phyloP scores from a whole-genome alignment of 306 rosid genomes.

The Inga laurina region DNA sequence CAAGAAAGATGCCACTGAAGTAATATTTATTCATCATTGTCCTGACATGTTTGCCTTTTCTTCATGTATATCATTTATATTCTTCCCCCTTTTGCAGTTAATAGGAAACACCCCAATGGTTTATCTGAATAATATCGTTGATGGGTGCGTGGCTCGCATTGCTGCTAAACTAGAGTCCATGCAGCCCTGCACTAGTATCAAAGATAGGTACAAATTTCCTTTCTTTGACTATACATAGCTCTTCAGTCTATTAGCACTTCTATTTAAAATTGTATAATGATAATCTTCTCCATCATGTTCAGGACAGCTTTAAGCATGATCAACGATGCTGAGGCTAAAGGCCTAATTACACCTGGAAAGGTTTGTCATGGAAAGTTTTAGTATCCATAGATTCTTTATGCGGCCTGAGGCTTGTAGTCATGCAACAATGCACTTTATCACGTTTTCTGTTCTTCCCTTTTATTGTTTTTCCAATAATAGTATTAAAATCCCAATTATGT shows the following conservation, averaged over 20 bases:
- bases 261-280: neutral
- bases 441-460: neutral
- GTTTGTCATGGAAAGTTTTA: conserved; percentile 29
- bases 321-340: conserved; percentile 77
- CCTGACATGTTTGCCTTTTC: neutral
- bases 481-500: neutral
- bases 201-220: conserved; percentile 52
- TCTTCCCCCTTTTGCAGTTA: conserved; percentile 42
- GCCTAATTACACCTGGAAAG: conserved; percentile 86
- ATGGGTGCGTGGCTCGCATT: conserved; percentile 68
- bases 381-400: too few species aligned
- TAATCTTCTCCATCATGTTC: conserved; percentile 19
- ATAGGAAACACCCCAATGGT: conserved; percentile 81
- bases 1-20: conserved; percentile 78
- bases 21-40: conserved; percentile 31
- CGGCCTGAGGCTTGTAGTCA: neutral
- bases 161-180: conserved; percentile 82
- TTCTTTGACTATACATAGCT: conserved; percentile 7
- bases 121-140: conserved; percentile 68
- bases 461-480: neutral
- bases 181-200: conserved; percentile 80
- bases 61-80: neutral
- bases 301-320: conserved; percentile 84
- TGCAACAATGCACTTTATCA: neutral
- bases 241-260: conserved; percentile 1